Percentiles rank a stretch among this genome's conserved stretches.
Evolutionary conservation across 768 basidiomycete species (phyloP).

Genomic region (Lactarius vividus): DNA sequence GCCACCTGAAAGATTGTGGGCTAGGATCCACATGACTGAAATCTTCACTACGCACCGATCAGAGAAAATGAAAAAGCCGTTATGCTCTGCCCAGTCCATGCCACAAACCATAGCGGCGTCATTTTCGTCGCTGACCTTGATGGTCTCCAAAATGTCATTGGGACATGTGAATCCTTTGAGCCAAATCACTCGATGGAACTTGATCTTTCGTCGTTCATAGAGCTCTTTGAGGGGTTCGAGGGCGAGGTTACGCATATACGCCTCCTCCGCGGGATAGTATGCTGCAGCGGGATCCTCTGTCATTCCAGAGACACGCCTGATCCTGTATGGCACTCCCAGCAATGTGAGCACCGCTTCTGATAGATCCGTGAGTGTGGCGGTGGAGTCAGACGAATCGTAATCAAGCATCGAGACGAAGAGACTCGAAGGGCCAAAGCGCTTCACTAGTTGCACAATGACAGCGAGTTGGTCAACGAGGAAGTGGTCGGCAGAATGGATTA

Average conservation of each 20-base stretch:
- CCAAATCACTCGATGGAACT: slow-evolving; percentile 92
- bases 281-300: slow-evolving; percentile 82
- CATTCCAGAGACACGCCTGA: slow-evolving; percentile 90
- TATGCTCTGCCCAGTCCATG: slow-evolving; percentile 99
- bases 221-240: slow-evolving; percentile 89
- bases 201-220: slow-evolving; percentile 67
- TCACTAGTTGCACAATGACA: slow-evolving; percentile 93
- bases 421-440: slow-evolving; percentile 83
- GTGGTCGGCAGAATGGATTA: slow-evolving; percentile 98
- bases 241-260: slow-evolving; percentile 88
- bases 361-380: slow-evolving; percentile 89
- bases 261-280: slow-evolving; percentile 96
- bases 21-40: neutral
- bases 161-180: slow-evolving; percentile 99
- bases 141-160: slow-evolving; percentile 94
- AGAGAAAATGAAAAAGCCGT: slow-evolving; percentile 96
- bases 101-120: slow-evolving; percentile 98
- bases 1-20: slow-evolving; percentile 59
- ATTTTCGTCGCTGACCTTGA: slow-evolving; percentile 86
- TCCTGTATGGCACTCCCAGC: slow-evolving; percentile 90
- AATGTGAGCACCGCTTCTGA: slow-evolving; percentile 94
- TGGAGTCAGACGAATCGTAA: slow-evolving; percentile 93
- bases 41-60: slow-evolving; percentile 58
- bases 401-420: slow-evolving; percentile 98
- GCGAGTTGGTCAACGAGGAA: slow-evolving; percentile 98